phyloP scores from a whole-genome alignment of 306 rosid genomes.

The Prinsepia uniflora region DNA sequence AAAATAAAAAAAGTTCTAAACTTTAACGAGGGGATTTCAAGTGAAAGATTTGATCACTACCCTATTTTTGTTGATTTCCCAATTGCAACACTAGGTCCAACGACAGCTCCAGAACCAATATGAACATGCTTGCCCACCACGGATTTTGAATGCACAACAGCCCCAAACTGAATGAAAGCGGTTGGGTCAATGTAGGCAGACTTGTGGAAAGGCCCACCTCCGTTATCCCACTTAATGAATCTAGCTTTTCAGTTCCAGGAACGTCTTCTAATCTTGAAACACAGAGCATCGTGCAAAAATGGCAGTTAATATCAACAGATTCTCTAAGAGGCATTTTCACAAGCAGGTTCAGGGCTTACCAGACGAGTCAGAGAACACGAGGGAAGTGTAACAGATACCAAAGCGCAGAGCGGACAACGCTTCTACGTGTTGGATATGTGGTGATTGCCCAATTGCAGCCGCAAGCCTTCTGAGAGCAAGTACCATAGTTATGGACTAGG shows the following conservation, averaged over 20 bases:
- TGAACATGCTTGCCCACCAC: slow-evolving; percentile 51
- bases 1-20: slow-evolving; percentile 13
- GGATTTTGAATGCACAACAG: slow-evolving; percentile 64
- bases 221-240: slow-evolving; percentile 68
- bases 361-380: background rate
- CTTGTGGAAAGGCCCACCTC: slow-evolving; percentile 74
- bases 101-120: slow-evolving; percentile 70
- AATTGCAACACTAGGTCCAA: slow-evolving; percentile 69
- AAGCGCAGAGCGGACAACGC: slow-evolving; percentile 12
- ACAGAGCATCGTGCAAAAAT: slow-evolving; percentile 24
- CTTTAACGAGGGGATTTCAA: background rate
- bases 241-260: slow-evolving; percentile 20
- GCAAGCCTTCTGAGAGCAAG: slow-evolving; percentile 31
- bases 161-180: slow-evolving; percentile 63
- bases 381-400: slow-evolving; percentile 6
- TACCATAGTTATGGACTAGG: slow-evolving; percentile 12
- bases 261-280: slow-evolving; percentile 46
- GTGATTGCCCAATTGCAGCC: slow-evolving; percentile 17
- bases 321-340: slow-evolving; percentile 24
- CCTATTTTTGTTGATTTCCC: slow-evolving; percentile 66
- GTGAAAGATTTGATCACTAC: slow-evolving; percentile 23
- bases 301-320: slow-evolving; percentile 8
- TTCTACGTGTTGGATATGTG: slow-evolving; percentile 12
- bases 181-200: slow-evolving; percentile 64
- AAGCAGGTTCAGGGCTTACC: slow-evolving; percentile 10